These are phyloP conservation scores for Saccharomycopsis amapae DNA, from an alignment of 805 yeast genomes.

Conservation along the genomic window DNA sequence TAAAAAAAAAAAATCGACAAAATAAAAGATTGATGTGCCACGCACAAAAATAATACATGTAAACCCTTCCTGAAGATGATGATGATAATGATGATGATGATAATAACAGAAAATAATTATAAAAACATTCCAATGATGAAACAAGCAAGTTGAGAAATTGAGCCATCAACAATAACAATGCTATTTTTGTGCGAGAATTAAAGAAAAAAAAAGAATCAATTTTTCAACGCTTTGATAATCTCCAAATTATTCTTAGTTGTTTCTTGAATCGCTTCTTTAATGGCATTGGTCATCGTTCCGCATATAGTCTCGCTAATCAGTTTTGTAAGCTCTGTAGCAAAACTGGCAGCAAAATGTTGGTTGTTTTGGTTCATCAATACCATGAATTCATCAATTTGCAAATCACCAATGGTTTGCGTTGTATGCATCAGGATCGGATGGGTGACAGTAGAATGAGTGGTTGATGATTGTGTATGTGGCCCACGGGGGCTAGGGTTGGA, in stretches of 20 bases:
- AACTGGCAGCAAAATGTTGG: constrained; percentile 20
- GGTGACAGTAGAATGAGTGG: no score
- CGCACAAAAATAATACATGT: no score
- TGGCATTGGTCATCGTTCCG: constrained; percentile 13
- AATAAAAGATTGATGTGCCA: no score
- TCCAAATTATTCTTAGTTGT: constrained; percentile 21
- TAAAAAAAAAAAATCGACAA: no score
- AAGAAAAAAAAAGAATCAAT: neutral
- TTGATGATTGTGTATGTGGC: no score
- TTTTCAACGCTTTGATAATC: constrained; percentile 18
- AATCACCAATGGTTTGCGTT: constrained; percentile 19
- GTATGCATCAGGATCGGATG: no score
- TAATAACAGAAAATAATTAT: neutral
- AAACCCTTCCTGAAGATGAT: no score
- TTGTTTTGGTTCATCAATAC: constrained; percentile 15
- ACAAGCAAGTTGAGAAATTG: neutral
- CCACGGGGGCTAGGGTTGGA: no score
- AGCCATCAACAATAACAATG: neutral
- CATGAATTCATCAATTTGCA: constrained; percentile 18
- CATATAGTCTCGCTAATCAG: constrained; percentile 15
- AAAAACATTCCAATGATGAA: neutral
- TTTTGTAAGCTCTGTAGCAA: constrained; percentile 19
- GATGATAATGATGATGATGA: neutral
- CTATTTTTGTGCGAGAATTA: neutral
- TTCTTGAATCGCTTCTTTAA: constrained; percentile 20